Evolutionary conservation across 2,329 filamentous ascomycete genomes (phyloP), one percentile per base, ranked within the genome.

Genomic region (Laburnicola sp.): DNA sequence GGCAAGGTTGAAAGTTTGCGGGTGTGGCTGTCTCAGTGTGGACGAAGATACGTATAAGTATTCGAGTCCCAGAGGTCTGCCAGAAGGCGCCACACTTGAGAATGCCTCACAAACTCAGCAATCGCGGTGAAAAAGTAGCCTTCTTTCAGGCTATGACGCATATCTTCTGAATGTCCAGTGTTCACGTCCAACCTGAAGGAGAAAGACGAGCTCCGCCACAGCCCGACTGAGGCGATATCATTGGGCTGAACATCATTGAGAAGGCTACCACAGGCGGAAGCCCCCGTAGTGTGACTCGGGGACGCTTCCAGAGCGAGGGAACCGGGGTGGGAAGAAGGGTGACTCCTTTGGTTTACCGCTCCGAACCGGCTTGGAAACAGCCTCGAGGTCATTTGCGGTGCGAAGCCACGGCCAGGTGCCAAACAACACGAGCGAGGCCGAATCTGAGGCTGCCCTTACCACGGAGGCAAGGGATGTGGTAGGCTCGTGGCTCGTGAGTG

Each of bases 141-240:
- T 69, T 57, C 48, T 64, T 62, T 54, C 46, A 62, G 62, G 67
- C 63, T 55, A 60, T 67, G 63, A 68, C 62, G 61, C 63, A 59
- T 54, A 55, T 53, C 25, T 26, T 38, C 42, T 45, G 51, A 53
- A 58, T 58, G 52, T 38, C 47, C 51, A 49, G 53, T 57, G 48
- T 44, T 56, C 44, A 59, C 56, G 48, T 48, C 38, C 38, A 50
- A 51, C 47, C 49, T 45, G 32, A 48, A 52, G 51, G 51, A 45
- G 54, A 52, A 57, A 47, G 37, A 52, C 44, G 38, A 50, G 55
- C 67, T 66, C 59, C 62, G 67, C 67, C 67, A 58, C 63, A 49
- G 7, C 32, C 31, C 34, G 22, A 55, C 51, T 45, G 47, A 57
- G 42, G 45, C 46, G 41, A 28, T 21, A 44, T 53, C 28, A 63